These are phyloP conservation scores for Chalciporus sphaerocephalus DNA, from an alignment of 768 basidiomycete species.

Conservation along the genomic window DNA sequence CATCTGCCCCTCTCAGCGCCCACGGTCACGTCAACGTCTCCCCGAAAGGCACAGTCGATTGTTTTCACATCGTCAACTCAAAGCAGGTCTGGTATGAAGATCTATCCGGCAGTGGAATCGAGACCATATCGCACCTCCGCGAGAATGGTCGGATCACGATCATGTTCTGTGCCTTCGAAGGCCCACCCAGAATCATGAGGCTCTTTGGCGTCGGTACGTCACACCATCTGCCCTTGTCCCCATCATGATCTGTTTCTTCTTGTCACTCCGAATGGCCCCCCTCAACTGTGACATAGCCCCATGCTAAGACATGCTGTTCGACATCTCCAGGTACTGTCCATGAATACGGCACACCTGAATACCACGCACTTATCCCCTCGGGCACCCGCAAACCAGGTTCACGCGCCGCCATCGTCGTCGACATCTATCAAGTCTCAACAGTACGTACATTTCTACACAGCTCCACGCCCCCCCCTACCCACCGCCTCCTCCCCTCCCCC, in stretches of 20 bases:
- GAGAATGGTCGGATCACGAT: constrained; percentile 63
- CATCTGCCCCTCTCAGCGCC: constrained; percentile 54
- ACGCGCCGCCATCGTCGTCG: constrained; percentile 53
- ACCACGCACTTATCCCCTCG: constrained; percentile 46
- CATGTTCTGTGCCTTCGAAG: constrained; percentile 57
- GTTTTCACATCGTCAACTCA: constrained; percentile 53
- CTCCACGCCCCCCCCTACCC: neutral
- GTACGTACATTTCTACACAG: constrained; percentile 28
- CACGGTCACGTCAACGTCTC: constrained; percentile 64
- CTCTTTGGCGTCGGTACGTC: constrained; percentile 53
- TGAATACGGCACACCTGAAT: constrained; percentile 61
- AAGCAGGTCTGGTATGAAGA: constrained; percentile 69
- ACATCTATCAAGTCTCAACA: constrained; percentile 51
- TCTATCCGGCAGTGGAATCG: constrained; percentile 58
- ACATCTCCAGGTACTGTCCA: constrained; percentile 45
- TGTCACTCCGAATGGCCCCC: neutral
- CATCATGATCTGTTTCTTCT: neutral
- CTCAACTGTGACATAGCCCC: neutral
- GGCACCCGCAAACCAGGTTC: constrained; percentile 51
- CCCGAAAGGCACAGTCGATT: constrained; percentile 61
- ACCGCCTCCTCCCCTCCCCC: neutral
- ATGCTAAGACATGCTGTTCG: neutral
- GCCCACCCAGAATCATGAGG: constrained; percentile 52
- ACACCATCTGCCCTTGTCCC: neutral
- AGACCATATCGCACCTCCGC: constrained; percentile 57